These are phyloP conservation scores for Nitzschia sp. DNA, from an alignment of 108 stramenopile species.

Conservation along the genomic window DNA sequence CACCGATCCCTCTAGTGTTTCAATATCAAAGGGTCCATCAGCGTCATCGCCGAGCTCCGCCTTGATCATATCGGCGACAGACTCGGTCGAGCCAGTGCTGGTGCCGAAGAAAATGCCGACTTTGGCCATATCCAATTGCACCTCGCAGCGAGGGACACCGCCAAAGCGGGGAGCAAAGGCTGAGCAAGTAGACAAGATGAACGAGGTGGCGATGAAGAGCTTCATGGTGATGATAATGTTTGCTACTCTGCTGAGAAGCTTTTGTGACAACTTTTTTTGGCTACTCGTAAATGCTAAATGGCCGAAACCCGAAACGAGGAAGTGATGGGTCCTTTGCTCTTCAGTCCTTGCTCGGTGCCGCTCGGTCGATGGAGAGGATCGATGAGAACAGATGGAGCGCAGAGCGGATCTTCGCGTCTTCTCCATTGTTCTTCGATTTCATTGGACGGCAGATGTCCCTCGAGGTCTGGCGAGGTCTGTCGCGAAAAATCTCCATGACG, in stretches of 20 bases:
- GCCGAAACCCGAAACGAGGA: too few species aligned
- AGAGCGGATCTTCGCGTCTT: not conserved
- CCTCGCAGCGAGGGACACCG: not conserved
- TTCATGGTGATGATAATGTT: constrained; percentile 8
- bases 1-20: constrained; percentile 57
- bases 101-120: constrained; percentile 86
- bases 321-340: too few species aligned
- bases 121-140: constrained; percentile 31
- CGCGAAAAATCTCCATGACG: too few species aligned
- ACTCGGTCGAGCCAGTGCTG: constrained; percentile 73
- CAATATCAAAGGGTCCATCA: constrained; percentile 79
- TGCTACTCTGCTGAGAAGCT: too few species aligned
- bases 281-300: too few species aligned
- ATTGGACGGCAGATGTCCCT: too few species aligned
- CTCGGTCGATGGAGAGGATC: too few species aligned
- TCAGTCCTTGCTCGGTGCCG: too few species aligned
- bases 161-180: constrained; percentile 2
- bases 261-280: too few species aligned
- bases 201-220: not conserved
- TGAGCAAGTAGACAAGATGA: not conserved
- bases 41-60: constrained; percentile 73
- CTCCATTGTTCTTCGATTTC: not conserved
- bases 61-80: constrained; percentile 60
- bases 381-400: too few species aligned
- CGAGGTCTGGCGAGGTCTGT: too few species aligned